Base-by-base conservation (phyloP, 108 stramenopile genomes). In the Nitzschia putrida region DNA sequence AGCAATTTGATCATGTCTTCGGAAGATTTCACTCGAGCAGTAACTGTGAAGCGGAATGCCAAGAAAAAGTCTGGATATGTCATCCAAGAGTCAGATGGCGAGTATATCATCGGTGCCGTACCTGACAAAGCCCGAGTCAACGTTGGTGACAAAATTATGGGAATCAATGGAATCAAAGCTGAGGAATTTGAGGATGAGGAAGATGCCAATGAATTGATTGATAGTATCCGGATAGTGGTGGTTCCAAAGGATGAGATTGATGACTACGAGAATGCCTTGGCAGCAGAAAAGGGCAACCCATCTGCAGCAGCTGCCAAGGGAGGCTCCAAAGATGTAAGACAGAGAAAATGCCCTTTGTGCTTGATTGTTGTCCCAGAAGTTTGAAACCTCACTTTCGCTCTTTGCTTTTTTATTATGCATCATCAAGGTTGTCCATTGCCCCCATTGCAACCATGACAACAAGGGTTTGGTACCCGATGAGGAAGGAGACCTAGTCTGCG, bases 61-160 rank as follows among this genome's bases (percentile, higher is more conserved):
- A 77, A 77, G 69, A 77, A 77, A 45, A 77, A 77, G 69, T 77
- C 76, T 10, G 69, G 76, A 23, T 77, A 77, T 40, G 44, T 58
- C 8, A 57, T 77, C 16, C 3, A 43, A 23, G 58, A 77, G 53
- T 22, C 73, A 0, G 76, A 66, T 52, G 69, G 45, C 22, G 64
- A 39, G 4, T 77, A 77, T 40, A 56, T 41, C 52, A 34, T 77
- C 22, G 69, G 42, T 22, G 55, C 44, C 7, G 53, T 54, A 0
- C 76, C 76, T 12, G 49, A 57, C 52, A 70, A 70, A 45, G 76
- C 76, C 20, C 69, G 76, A 14, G 69, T 71, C 14, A 57, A 52
- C 7, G 54, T 58, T 8, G 76, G 76, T 7, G 76, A 77, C 41
- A 50, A 42, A 23, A 50, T 77, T 42, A 37, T 71, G 13, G 69